Evolutionary conservation across 345 rosid species (phyloP).

Genomic region (Gossypium australe): DNA sequence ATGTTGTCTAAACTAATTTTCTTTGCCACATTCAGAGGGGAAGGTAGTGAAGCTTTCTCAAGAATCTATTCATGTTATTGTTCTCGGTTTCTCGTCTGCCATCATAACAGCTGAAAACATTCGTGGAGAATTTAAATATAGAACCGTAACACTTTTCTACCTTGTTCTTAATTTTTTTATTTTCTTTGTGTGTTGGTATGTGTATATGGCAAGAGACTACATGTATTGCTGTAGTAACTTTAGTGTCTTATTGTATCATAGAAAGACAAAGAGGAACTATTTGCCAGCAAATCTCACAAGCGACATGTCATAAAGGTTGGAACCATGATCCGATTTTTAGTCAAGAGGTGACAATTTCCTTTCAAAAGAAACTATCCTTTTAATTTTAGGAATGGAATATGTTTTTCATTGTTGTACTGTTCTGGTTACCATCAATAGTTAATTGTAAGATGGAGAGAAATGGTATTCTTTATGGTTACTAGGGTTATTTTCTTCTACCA

Average conservation of each 20-base stretch:
- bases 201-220: neutral
- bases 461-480: neutral
- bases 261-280: slow-evolving; percentile 12
- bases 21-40: slow-evolving; percentile 47
- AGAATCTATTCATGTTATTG: slow-evolving; percentile 64
- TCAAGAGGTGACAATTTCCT: slow-evolving; percentile 53
- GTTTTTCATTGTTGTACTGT: neutral
- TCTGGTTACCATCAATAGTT: neutral
- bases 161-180: neutral
- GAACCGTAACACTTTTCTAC: neutral
- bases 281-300: slow-evolving; percentile 38
- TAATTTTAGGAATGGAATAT: neutral
- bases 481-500: neutral
- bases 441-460: neutral
- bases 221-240: neutral
- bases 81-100: slow-evolving; percentile 89
- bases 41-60: slow-evolving; percentile 58
- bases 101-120: slow-evolving; percentile 53
- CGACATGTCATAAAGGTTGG: slow-evolving; percentile 64
- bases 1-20: slow-evolving; percentile 4
- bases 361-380: neutral
- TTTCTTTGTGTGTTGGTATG: neutral
- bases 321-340: slow-evolving; percentile 60
- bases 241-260: neutral
- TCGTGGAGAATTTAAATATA: slow-evolving; percentile 46